Base-by-base conservation (phyloP, 495 filamentous ascomycete species). In the Lasiosphaeria miniovina region DNA sequence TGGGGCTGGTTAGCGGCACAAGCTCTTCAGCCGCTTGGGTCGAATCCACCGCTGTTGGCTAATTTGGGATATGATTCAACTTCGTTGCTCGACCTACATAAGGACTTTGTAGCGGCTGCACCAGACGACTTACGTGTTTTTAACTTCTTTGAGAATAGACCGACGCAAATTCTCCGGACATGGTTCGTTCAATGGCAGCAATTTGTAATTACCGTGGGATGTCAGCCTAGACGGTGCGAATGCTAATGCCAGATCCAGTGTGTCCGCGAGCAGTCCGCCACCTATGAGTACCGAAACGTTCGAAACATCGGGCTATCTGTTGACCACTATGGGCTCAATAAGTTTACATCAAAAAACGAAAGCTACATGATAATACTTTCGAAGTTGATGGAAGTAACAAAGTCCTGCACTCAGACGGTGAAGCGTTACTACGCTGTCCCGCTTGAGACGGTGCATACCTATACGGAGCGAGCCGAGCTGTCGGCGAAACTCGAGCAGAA, bases 281-380 rank as follows among this genome's bases (percentile, higher is more conserved):
- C 55, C 17, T 64, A 60, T 34, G 54, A 46, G 10, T 38, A 54
- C 14, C 34, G 36, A 45, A 52, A 53, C 48, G 61, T 60, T 31
- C 49, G 61, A 45, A 66, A 66, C 49, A 49, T 66, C 52, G 61
- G 61, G 52, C 60, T 66, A 34, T 55, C 63, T 24, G 63, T 66
- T 46, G 56, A 66, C 60, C 61, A 66, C 46, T 63, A 59, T 43
- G 56, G 61, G 35, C 61, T 66, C 36, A 66, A 66, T 55, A 66
- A 63, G 56, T 66, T 66, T 54, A 35, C 55, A 33, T 59, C 61
- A 15, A 54, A 51, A 49, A 48, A 56, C 49, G 61, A 56, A 36
- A 66, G 49, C 57, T 64, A 64, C 55, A 8, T 45, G 56, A 61
- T n/a, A 34, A 60, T 64, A 11, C 50, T 60, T 36, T 51, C 43